These are phyloP conservation scores for Boletus fagicola DNA, from an alignment of 768 basidiomycete genomes.

Conservation along the genomic window DNA sequence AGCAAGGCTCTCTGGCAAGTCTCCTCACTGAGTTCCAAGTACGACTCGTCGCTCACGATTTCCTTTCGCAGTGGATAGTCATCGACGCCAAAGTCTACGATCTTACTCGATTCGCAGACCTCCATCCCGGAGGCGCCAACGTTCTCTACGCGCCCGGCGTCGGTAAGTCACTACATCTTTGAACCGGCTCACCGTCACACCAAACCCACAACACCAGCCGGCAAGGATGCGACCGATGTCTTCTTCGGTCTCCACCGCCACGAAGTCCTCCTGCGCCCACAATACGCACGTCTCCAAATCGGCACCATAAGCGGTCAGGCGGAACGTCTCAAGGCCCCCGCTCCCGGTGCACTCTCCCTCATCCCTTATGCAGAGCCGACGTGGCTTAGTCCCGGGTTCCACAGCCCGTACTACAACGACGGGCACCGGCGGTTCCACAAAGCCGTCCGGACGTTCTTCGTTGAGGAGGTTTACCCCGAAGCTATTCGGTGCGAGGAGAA, in stretches of 20 bases:
- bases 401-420: slow-evolving; percentile 75
- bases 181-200: not conserved
- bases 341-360: slow-evolving; percentile 62
- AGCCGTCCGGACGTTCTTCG: slow-evolving; percentile 72
- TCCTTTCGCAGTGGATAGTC: slow-evolving; percentile 65
- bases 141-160: slow-evolving; percentile 67
- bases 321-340: slow-evolving; percentile 51
- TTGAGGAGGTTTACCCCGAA: slow-evolving; percentile 72
- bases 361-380: slow-evolving; percentile 87
- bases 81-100: slow-evolving; percentile 82
- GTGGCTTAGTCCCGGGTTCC: slow-evolving; percentile 69
- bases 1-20: slow-evolving; percentile 74
- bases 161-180: slow-evolving; percentile 41
- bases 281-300: slow-evolving; percentile 68
- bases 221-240: slow-evolving; percentile 70
- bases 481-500: slow-evolving; percentile 78
- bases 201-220: slow-evolving; percentile 40
- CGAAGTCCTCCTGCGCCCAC: slow-evolving; percentile 73
- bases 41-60: not conserved
- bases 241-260: slow-evolving; percentile 87
- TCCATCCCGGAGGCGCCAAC: slow-evolving; percentile 83
- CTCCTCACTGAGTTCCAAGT: not conserved
- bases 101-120: slow-evolving; percentile 71
- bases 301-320: slow-evolving; percentile 59
- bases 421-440: slow-evolving; percentile 74